phyloP scores from a whole-genome alignment of 495 filamentous ascomycete species.

The Aspergillus campestris region DNA sequence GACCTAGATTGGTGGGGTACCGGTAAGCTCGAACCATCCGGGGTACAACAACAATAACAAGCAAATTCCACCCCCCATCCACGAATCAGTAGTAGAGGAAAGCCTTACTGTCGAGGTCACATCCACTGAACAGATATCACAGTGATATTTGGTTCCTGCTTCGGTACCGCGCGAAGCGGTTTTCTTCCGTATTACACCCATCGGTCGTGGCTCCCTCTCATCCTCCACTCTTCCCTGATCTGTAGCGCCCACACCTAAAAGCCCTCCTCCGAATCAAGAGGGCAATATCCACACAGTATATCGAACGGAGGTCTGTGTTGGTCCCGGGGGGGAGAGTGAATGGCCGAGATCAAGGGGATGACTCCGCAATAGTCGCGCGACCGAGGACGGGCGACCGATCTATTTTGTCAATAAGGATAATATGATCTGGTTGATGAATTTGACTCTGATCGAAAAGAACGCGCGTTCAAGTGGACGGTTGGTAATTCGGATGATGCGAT shows the following conservation, averaged over 20 bases:
- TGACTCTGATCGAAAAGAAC: too few species aligned
- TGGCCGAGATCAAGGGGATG: slow-evolving; percentile 14
- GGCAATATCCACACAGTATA: slow-evolving; percentile 7
- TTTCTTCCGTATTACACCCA: slow-evolving; percentile 97
- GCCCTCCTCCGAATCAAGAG: slow-evolving; percentile 28
- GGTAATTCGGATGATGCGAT: too few species aligned
- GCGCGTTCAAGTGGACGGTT: too few species aligned
- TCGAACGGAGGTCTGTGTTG: background rate
- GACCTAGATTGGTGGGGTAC: slow-evolving; percentile 47
- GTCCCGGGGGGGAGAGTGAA: slow-evolving; percentile 1
- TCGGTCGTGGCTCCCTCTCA: slow-evolving; percentile 39
- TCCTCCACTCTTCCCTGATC: slow-evolving; percentile 31
- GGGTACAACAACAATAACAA: background rate
- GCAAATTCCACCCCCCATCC: background rate
- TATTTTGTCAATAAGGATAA: too few species aligned
- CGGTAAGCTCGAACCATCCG: background rate
- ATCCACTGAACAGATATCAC: slow-evolving; percentile 90
- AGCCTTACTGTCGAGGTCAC: slow-evolving; percentile 83
- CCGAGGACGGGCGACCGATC: background rate
- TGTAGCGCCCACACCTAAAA: slow-evolving; percentile 23
- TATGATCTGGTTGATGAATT: too few species aligned
- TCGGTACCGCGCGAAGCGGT: slow-evolving; percentile 81
- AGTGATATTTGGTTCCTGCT: slow-evolving; percentile 89
- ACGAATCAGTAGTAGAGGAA: background rate
- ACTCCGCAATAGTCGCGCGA: background rate